Base-by-base conservation (phyloP, 2,329 filamentous ascomycete species). In the Achaetomium macrosporum region DNA sequence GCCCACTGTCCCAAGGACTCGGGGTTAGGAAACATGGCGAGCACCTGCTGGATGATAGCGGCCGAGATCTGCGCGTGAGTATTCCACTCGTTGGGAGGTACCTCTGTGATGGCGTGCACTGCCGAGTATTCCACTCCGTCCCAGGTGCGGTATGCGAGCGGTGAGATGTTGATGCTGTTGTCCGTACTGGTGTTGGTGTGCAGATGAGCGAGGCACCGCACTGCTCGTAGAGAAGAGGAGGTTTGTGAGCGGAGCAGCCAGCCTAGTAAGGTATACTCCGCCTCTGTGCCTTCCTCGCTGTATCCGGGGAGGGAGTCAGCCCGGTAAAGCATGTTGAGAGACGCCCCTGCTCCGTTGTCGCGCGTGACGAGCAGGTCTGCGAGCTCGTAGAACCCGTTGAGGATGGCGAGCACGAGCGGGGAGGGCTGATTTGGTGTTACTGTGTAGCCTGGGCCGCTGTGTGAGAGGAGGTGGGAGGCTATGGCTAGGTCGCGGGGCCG, bases 51-150 rank as follows among this genome's bases (percentile, higher is more conserved):
- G 25, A 49, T 37, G 40, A 57, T 52, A 19, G 47, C 36, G 7
- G 53, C 51, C 10, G 55, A 54, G 40, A 54, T 51, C 31, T 52
- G 55, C 13, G 31, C 33, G 19, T 54, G 55, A n/a, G 35, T 42
- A 44, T 48, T 54, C 55, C 48, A 50, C 12, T 48, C 19, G 9
- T 13, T 13, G 9, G 19, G 16, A 5, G 51, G 44, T n/a, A 41
- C 16, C 20, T 20, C 10, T 5, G 44, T 31, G 9, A 57, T 48
- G 17, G 37, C 33, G 51, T 57, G 55, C 8, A 57, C 7, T 29
- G 43, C 43, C 16, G 43, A 37, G 31, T 12, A 6, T 25, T 25
- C 25, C 25, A 25, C 25, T 4, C 25, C 25, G 4, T 25, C 25
- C 7, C 25, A 7, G 25, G 25, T 25, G 25, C 25, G 25, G 36